These are phyloP conservation scores for Clitocybe nebularis DNA, from an alignment of 1,284 basidiomycete species.

Conservation along the genomic window DNA sequence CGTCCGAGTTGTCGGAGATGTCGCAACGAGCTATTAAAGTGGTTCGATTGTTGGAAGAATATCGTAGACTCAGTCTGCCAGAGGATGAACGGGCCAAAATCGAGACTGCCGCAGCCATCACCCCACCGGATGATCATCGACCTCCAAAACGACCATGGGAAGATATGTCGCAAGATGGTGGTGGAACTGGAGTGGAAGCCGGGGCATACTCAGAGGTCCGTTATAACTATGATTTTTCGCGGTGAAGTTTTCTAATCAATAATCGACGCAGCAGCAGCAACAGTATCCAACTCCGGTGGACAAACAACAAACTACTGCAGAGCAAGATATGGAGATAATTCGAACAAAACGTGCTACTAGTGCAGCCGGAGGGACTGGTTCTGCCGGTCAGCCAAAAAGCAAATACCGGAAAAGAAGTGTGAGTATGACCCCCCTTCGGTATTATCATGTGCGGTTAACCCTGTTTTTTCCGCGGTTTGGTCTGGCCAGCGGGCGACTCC, in stretches of 20 bases:
- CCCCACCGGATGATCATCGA: conserved; percentile 41
- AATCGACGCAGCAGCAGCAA: conserved; percentile 10
- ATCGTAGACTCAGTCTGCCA: conserved; percentile 39
- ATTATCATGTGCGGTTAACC: conserved; percentile 15
- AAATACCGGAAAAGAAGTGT: conserved; percentile 81
- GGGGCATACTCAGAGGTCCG: conserved; percentile 25
- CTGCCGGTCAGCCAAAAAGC: conserved; percentile 56
- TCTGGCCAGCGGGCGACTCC: conserved; percentile 68
- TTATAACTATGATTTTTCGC: neutral
- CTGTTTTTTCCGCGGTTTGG: conserved; percentile 26
- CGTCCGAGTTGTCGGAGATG: conserved; percentile 64
- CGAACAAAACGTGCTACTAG: conserved; percentile 71
- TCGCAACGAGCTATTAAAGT: conserved; percentile 56
- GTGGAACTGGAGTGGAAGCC: conserved; percentile 17
- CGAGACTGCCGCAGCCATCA: conserved; percentile 24
- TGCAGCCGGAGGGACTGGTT: conserved; percentile 39
- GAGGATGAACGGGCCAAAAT: conserved; percentile 32
- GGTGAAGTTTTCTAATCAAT: conserved; percentile 2
- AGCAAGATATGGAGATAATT: conserved; percentile 79
- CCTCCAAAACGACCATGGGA: conserved; percentile 77
- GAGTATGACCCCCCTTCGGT: conserved; percentile 27
- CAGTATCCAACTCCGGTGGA: conserved; percentile 25
- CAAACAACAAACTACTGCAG: conserved; percentile 54
- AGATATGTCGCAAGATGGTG: conserved; percentile 49
- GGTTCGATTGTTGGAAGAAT: conserved; percentile 61